Base-by-base conservation (phyloP, 2,329 filamentous ascomycete species). In the Cordyceps pruinosa region DNA sequence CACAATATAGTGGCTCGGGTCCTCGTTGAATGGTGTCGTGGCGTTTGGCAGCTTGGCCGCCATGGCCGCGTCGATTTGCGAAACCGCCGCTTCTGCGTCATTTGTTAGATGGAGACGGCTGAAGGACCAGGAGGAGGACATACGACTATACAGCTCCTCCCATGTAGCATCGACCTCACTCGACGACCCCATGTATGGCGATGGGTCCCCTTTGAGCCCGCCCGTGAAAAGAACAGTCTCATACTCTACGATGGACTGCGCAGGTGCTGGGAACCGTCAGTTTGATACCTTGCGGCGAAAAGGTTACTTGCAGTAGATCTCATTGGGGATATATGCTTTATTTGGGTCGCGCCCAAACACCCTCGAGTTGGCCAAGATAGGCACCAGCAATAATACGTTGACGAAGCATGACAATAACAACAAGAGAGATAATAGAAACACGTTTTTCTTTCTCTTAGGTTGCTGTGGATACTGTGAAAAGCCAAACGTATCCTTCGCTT, bases 141-240 rank as follows among this genome's bases (percentile, higher is more conserved):
- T 58, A 62, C 62, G 41, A 28, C 55, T 45, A 28, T 76, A 77
- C 46, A 82, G 75, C 12, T 74, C 74, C 49, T 80, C 75, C 82
- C 82, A 84, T 17, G 75, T 76, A 49, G 72, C 72, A 59, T 84
- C 81, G 8, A 84, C 80, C n/a, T 79, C 75, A 5, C 75, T 72
- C 0, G 80, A 78, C 30, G 73, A 77, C 23, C 82, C 82, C 48
- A 83, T 76, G 61, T 78, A 84, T 3, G 71, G 72, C 0, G 77
- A 77, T 19, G 61, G 66, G 56, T 77, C 73, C 56, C 75, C 72
- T 28, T 76, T 68, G 0, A 74, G 71, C 19, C 72, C 72, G n/a
- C 77, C 62, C 55, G 77, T 77, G 62, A 76, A 81, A 49, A 76
- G 73, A 5, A 76, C 70, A 7, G 70, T 75, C 64, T 80, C 69